Conservation (phyloP, 345 rosid species). For the Moricandia arvensis region DNA sequence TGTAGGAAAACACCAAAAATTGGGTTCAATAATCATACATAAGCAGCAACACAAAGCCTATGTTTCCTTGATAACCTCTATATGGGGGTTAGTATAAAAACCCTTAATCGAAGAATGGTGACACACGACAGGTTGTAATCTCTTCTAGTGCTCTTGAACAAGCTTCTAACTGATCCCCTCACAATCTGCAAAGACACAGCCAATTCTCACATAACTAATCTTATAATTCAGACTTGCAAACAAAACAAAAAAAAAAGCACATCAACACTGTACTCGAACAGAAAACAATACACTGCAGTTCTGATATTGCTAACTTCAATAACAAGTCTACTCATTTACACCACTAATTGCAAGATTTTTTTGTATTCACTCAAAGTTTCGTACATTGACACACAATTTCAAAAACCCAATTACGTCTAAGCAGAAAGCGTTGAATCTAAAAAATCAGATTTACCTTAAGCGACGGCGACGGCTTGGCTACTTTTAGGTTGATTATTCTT, state of each 20-base stretch:
- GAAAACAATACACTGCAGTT: too few species aligned
- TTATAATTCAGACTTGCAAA: too few species aligned
- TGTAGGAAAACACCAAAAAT: not conserved
- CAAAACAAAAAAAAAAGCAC: too few species aligned
- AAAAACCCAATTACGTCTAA: not conserved
- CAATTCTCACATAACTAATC: too few species aligned
- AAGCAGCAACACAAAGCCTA: not conserved
- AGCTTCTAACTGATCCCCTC: not conserved
- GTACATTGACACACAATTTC: too few species aligned
- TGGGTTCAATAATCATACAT: not conserved
- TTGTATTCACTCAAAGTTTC: not conserved
- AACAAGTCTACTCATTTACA: too few species aligned
- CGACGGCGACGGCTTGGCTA: slow-evolving; percentile 56
- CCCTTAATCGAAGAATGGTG: not conserved
- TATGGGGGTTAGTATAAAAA: not conserved
- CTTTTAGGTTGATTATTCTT: slow-evolving; percentile 43
- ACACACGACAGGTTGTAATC: not conserved
- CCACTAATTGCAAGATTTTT: too few species aligned
- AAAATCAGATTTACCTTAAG: slow-evolving; percentile 40
- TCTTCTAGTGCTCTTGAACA: not conserved
- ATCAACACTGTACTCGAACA: too few species aligned
- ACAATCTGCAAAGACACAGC: not conserved
- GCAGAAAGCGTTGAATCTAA: not conserved
- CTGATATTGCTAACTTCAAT: too few species aligned
- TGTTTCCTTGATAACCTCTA: not conserved